Percentiles rank a stretch among this genome's conserved stretches.
phyloP scores from a whole-genome alignment of 2,329 filamentous ascomycete species.

The Myriosclerotinia duriaeana region DNA sequence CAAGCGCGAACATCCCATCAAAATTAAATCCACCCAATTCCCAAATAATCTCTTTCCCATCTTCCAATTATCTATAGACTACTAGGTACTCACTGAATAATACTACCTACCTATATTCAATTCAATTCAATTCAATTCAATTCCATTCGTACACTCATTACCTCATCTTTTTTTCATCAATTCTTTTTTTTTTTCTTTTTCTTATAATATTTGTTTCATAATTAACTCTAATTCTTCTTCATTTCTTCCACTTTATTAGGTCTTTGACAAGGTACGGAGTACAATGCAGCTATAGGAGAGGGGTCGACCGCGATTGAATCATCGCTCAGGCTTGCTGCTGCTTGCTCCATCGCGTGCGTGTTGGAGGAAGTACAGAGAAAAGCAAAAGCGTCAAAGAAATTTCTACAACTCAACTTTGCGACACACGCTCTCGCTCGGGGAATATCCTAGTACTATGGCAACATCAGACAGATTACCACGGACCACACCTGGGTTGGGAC shows the following conservation, averaged over 20 bases:
- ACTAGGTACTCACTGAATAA: no score
- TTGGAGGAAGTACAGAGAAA: neutral
- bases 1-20: neutral
- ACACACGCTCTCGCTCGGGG: conserved; percentile 14
- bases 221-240: neutral
- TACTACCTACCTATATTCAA: no score
- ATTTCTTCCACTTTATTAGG: neutral
- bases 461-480: conserved; percentile 27
- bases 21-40: neutral
- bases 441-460: conserved; percentile 26
- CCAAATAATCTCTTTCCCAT: conserved; percentile 1
- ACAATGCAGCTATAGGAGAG: conserved; percentile 15
- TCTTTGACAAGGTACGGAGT: neutral
- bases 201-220: neutral
- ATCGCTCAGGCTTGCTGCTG: conserved; percentile 1
- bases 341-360: conserved; percentile 24
- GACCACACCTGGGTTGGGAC: conserved; percentile 26
- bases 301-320: conserved; percentile 21
- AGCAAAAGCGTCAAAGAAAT: neutral
- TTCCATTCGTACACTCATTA: conserved; percentile 10
- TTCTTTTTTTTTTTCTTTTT: conserved; percentile 12
- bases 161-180: conserved; percentile 4
- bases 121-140: neutral
- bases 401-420: neutral
- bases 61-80: no score